These are phyloP conservation scores for Iodosphaeria phyllophila DNA, from an alignment of 2,329 filamentous ascomycete genomes.

Conservation along the genomic window DNA sequence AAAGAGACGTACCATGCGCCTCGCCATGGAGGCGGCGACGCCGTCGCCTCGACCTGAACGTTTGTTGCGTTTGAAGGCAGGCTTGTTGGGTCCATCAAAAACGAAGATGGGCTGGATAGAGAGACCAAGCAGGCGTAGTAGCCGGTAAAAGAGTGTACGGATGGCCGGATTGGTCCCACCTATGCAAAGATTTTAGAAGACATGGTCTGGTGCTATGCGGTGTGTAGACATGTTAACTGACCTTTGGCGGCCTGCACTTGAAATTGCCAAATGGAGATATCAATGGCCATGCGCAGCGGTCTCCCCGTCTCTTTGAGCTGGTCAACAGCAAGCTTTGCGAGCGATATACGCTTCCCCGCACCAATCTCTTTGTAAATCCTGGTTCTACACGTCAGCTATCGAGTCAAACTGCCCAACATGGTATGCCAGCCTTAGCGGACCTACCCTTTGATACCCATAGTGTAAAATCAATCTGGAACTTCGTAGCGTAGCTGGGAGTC, in stretches of 20 bases:
- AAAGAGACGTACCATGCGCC: conserved; percentile 68
- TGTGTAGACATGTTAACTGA: conserved; percentile 13
- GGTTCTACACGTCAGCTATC: conserved; percentile 5
- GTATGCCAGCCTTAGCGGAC: conserved; percentile 4
- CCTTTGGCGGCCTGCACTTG: conserved; percentile 69
- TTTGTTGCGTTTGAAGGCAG: conserved; percentile 77
- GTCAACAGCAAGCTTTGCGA: conserved; percentile 66
- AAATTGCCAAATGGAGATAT: conserved; percentile 95
- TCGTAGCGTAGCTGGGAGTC: no score
- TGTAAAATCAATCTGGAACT: conserved; percentile 3
- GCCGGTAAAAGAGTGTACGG: conserved; percentile 80
- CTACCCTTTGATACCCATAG: conserved; percentile 51
- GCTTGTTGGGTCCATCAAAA: conserved; percentile 75
- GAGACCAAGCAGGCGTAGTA: conserved; percentile 55
- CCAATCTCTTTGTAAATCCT: conserved; percentile 89
- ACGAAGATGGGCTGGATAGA: conserved; percentile 81
- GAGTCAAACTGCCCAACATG: conserved; percentile 1
- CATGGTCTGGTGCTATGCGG: conserved; percentile 3
- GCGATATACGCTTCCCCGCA: conserved; percentile 55
- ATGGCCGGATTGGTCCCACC: conserved; percentile 76
- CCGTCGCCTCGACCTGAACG: conserved; percentile 44
- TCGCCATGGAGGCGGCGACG: conserved; percentile 57
- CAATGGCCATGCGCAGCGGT: conserved; percentile 74
- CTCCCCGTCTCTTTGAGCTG: conserved; percentile 51
- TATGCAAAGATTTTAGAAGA: conserved; percentile 10